Conservation (phyloP, 352 stramenopile species). For the Globisporangium orthogonon region DNA sequence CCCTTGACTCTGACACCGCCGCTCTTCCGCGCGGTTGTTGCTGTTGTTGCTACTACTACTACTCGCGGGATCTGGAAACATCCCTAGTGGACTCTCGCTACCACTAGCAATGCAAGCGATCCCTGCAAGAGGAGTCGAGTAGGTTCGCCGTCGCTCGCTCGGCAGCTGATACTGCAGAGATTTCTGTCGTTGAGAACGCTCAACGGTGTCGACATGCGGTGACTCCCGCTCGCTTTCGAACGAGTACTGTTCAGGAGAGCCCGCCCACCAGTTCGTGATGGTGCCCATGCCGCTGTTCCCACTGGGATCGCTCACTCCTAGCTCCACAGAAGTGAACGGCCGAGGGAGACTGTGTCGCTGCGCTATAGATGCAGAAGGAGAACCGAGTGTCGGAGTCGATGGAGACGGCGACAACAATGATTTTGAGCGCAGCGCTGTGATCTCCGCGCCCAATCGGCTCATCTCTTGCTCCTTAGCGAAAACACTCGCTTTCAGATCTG, state of each 20-base stretch:
- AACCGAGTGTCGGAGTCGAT: slow-evolving; percentile 2
- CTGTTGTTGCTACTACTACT: background rate
- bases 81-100: too few species aligned
- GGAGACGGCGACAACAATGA: background rate
- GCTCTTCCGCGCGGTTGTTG: background rate
- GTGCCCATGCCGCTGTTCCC: slow-evolving; percentile 11
- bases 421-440: background rate
- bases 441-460: background rate
- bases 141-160: slow-evolving; percentile 5
- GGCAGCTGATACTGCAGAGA: background rate
- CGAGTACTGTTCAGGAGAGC: slow-evolving; percentile 3
- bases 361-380: background rate
- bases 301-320: slow-evolving; percentile 2
- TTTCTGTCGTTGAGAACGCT: background rate
- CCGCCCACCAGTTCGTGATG: slow-evolving; percentile 62
- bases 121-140: background rate
- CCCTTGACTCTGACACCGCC: slow-evolving; percentile 15
- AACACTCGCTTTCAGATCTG: slow-evolving; percentile 12
- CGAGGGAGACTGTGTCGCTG: slow-evolving; percentile 6
- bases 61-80: background rate
- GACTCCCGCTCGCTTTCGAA: slow-evolving; percentile 13
- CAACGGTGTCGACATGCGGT: background rate
- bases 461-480: slow-evolving; percentile 13
- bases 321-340: slow-evolving; percentile 23
- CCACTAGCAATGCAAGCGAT: background rate